Percentiles rank a stretch among this genome's conserved stretches.
These are phyloP conservation scores for Leptomonas pyrrhocoris DNA, from an alignment of 208 protist species.

Conservation along the genomic window DNA sequence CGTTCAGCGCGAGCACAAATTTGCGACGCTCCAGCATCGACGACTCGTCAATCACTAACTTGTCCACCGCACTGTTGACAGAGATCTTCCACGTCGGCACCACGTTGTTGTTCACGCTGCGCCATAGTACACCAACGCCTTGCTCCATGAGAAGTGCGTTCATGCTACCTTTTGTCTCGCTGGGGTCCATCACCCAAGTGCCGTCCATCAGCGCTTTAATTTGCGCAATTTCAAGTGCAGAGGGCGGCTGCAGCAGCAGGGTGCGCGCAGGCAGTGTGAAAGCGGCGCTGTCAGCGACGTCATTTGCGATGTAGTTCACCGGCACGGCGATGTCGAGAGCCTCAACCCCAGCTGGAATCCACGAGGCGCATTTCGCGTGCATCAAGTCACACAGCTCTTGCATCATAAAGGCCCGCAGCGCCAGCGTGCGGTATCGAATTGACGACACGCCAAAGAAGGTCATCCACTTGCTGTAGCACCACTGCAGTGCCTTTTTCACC, in stretches of 20 bases:
- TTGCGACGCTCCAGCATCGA: conserved; percentile 33
- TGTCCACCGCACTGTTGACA: conserved; percentile 32
- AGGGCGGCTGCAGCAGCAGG: conserved; percentile 26
- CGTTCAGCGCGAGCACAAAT: conserved; percentile 30
- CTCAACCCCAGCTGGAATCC: conserved; percentile 29
- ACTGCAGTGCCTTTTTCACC: conserved; percentile 50
- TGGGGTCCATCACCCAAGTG: conserved; percentile 46
- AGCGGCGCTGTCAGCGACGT: conserved; percentile 18
- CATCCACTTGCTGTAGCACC: conserved; percentile 63
- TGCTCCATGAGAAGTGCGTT: conserved; percentile 47
- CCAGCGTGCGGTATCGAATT: conserved; percentile 50
- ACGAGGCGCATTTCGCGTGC: conserved; percentile 36
- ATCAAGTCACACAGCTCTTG: conserved; percentile 52
- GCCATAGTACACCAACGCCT: conserved; percentile 50
- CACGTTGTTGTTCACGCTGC: conserved; percentile 45
- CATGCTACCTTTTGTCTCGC: conserved; percentile 39
- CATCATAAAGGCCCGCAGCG: conserved; percentile 61
- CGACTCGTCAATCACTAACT: conserved; percentile 25
- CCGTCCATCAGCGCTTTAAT: conserved; percentile 53
- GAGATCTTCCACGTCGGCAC: conserved; percentile 29
- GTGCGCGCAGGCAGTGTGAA: conserved; percentile 24
- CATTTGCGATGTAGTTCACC: conserved; percentile 22
- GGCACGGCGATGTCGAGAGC: conserved; percentile 53
- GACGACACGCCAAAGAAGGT: conserved; percentile 39
- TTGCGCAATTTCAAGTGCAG: conserved; percentile 43